These are phyloP conservation scores for Didymella segeticola DNA, from an alignment of 2,329 filamentous ascomycete species.

Conservation along the genomic window DNA sequence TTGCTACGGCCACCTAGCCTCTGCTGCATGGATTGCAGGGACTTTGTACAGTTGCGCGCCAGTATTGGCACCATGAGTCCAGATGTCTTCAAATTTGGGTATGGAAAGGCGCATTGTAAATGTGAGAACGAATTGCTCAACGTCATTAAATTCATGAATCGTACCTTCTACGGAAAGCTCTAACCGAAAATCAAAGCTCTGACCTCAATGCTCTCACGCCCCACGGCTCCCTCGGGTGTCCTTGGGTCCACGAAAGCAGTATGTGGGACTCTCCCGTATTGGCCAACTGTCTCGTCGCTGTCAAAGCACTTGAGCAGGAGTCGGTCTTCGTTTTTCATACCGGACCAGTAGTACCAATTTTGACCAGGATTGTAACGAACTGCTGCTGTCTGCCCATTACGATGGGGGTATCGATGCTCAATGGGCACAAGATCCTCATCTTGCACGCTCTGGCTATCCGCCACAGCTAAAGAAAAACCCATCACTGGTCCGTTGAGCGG, in stretches of 20 bases:
- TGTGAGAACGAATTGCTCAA: no score
- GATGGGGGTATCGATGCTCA: conserved; percentile 74
- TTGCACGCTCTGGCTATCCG: conserved; percentile 61
- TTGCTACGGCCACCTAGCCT: background rate
- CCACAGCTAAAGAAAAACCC: conserved; percentile 63
- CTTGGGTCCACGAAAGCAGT: conserved; percentile 73
- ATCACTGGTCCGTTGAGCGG: conserved; percentile 65
- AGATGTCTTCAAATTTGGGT: no score
- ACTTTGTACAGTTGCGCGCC: no score
- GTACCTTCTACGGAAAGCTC: background rate
- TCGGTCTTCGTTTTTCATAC: conserved; percentile 76
- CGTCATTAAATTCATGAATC: conserved; percentile 1
- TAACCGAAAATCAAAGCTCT: conserved; percentile 80
- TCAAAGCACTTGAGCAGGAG: conserved; percentile 82
- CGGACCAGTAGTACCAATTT: conserved; percentile 80
- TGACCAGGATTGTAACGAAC: conserved; percentile 68
- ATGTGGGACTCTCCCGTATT: conserved; percentile 57
- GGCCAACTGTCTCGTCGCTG: conserved; percentile 55
- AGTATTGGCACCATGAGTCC: no score
- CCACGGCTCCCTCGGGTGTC: conserved; percentile 71
- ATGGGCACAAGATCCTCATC: conserved; percentile 73
- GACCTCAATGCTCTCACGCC: conserved; percentile 88
- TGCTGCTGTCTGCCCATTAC: conserved; percentile 75
- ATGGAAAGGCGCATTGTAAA: background rate
- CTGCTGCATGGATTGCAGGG: background rate